phyloP scores from a whole-genome alignment of 2,329 filamentous ascomycete species.

The Xylariaceae sp. region DNA sequence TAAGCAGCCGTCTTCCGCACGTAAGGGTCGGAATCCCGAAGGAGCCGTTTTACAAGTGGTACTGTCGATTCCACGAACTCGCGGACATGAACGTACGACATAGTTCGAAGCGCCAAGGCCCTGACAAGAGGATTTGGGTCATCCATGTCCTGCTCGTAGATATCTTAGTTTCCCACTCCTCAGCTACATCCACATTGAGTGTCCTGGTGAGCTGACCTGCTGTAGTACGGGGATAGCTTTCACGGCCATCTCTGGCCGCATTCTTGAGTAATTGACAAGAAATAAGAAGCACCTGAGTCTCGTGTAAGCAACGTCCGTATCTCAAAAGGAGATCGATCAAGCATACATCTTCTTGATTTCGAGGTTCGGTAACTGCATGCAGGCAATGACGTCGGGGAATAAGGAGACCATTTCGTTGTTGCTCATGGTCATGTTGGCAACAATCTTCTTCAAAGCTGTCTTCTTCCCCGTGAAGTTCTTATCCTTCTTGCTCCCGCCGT shows the following conservation, averaged over 20 bases:
- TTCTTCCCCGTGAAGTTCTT: slow-evolving; percentile 95
- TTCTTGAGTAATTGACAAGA: slow-evolving; percentile 91
- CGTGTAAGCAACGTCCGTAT: slow-evolving; percentile 11
- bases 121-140: slow-evolving; percentile 89
- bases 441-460: slow-evolving; percentile 98
- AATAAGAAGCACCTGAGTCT: slow-evolving; percentile 85
- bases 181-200: not conserved
- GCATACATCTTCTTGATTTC: slow-evolving; percentile 99
- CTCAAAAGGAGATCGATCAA: not conserved
- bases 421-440: slow-evolving; percentile 99
- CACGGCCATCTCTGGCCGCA: slow-evolving; percentile 89
- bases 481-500: slow-evolving; percentile 93
- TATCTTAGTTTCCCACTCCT: slow-evolving; percentile 15
- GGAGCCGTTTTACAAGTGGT: slow-evolving; percentile 73
- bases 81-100: slow-evolving; percentile 94
- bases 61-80: slow-evolving; percentile 93
- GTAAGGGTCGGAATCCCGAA: slow-evolving; percentile 87
- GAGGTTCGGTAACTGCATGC: slow-evolving; percentile 90
- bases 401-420: slow-evolving; percentile 99
- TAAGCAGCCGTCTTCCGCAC: slow-evolving; percentile 97
- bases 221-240: slow-evolving; percentile 87
- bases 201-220: slow-evolving; percentile 50
- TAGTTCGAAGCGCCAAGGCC: slow-evolving; percentile 86
- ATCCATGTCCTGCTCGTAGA: slow-evolving; percentile 70
- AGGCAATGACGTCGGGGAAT: slow-evolving; percentile 90